phyloP scores from a whole-genome alignment of 208 protist genomes.

The Lotmaria passim region DNA sequence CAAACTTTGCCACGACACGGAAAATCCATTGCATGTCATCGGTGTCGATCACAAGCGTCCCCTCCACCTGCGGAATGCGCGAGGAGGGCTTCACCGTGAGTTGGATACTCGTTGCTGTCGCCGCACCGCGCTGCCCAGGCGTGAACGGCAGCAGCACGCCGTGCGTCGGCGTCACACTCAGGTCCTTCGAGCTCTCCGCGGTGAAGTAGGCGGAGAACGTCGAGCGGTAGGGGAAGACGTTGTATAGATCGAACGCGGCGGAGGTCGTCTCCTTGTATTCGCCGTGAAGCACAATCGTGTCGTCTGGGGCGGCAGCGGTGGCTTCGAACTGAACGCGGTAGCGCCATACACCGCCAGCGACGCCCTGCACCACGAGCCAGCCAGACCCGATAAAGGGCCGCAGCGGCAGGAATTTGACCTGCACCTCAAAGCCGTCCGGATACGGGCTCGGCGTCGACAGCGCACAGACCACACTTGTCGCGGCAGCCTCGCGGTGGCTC shows the following conservation, averaged over 20 bases:
- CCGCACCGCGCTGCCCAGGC: slow-evolving; percentile 48
- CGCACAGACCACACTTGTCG: slow-evolving; percentile 42
- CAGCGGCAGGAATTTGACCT: slow-evolving; percentile 77
- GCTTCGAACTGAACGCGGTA: slow-evolving; percentile 87
- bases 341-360: slow-evolving; percentile 74
- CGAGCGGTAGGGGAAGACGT: slow-evolving; percentile 83
- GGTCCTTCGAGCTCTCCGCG: slow-evolving; percentile 77
- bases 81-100: slow-evolving; percentile 66
- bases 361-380: slow-evolving; percentile 65
- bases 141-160: slow-evolving; percentile 82
- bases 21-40: slow-evolving; percentile 95
- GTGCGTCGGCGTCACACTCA: slow-evolving; percentile 72
- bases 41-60: slow-evolving; percentile 88
- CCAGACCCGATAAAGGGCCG: slow-evolving; percentile 75
- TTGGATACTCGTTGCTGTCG: slow-evolving; percentile 47
- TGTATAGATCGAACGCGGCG: slow-evolving; percentile 87
- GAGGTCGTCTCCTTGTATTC: slow-evolving; percentile 55
- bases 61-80: slow-evolving; percentile 77
- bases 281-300: slow-evolving; percentile 78
- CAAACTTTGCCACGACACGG: slow-evolving; percentile 74
- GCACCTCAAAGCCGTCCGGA: slow-evolving; percentile 48
- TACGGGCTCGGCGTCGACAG: slow-evolving; percentile 31
- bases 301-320: slow-evolving; percentile 75
- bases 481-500: slow-evolving; percentile 45
- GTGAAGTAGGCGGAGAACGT: slow-evolving; percentile 91